Percentiles rank a stretch among this genome's conserved stretches.
Conservation (phyloP, 192 early-diverging fungal species). For the Gonapodya sp. region DNA sequence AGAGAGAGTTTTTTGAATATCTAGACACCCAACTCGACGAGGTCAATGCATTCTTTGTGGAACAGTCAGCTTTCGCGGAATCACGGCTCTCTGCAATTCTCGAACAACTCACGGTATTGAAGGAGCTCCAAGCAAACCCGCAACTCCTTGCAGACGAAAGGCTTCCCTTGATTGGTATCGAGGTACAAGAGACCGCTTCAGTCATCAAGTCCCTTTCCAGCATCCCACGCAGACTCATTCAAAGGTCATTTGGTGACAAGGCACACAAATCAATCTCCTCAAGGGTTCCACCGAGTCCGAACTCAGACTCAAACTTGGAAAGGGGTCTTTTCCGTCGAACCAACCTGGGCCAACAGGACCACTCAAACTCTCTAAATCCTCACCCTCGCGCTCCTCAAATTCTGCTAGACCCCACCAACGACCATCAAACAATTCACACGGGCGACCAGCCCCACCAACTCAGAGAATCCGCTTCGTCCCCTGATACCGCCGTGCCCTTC, state of each 20-base stretch:
- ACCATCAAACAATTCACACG: no score
- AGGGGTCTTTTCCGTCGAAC: background rate
- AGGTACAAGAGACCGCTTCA: background rate
- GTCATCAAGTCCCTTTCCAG: background rate
- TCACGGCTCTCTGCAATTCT: background rate
- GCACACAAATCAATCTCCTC: no score
- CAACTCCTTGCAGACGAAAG: background rate
- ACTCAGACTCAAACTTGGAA: background rate
- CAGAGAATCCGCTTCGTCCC: background rate
- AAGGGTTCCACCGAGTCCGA: background rate
- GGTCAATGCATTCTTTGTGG: background rate
- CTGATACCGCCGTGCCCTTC: background rate
- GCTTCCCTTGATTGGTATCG: background rate
- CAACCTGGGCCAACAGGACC: background rate
- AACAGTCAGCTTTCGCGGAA: background rate
- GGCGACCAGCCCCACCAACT: background rate
- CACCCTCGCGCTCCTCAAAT: no score
- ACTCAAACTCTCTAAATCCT: no score
- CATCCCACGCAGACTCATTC: background rate
- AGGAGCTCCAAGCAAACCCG: background rate
- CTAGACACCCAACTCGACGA: constrained; percentile 2
- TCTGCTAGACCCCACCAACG: no score
- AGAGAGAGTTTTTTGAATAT: background rate
- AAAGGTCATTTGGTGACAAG: background rate
- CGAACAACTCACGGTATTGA: background rate